Base-by-base conservation (phyloP, 2,329 filamentous ascomycete genomes). In the Stachybotrys chlorohalonatus region DNA sequence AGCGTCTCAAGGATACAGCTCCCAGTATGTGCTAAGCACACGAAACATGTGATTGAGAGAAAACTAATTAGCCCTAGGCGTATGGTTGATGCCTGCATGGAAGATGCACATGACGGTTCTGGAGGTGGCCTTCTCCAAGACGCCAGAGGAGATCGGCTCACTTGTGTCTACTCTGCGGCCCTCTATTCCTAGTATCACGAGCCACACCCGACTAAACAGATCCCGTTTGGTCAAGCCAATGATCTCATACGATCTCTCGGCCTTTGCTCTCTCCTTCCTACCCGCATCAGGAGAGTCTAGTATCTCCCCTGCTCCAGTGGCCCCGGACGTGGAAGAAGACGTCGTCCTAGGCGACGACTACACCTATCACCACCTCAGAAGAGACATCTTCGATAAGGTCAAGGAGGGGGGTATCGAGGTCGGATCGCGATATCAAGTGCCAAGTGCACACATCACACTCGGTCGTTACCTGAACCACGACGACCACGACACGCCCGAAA, bases 331-430 rank as follows among this genome's bases (percentile, higher is more conserved):
- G n/a, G 63, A 64, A 16, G 62, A 61, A 11, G 61, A 64, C 48
- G 69, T 69, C 13, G 67, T 74, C 15, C 71, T 77, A 46, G 78
- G 82, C 16, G 87, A 94, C 60, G 64, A 61, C 1, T 96, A 90
- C 71, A 92, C 88, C 0, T 96, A 96, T 68, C 93, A 96, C 66
- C 93, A 97, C 69, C 81, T 97, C 8, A 84, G 93, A 3, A 80
- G 86, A 5, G 90, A 96, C 65, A 68, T 95, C 11, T 94, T 86
- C 67, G 75, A 80, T 51, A 73, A 83, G 31, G 80, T 83, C 4
- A 73, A 76, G 49, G 73, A 73, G 4, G 78, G 83, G 0, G 89
- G 88, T 1, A 75, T 93, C n/a, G 72, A 79, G 15, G 79, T 96
- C 39, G 86, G 79, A 24, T 89, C 88, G 53, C 79, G 93, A 55